Percentiles rank a stretch among this genome's conserved stretches.
These are phyloP conservation scores for Suillus plorans DNA, from an alignment of 768 basidiomycete species.

Conservation along the genomic window DNA sequence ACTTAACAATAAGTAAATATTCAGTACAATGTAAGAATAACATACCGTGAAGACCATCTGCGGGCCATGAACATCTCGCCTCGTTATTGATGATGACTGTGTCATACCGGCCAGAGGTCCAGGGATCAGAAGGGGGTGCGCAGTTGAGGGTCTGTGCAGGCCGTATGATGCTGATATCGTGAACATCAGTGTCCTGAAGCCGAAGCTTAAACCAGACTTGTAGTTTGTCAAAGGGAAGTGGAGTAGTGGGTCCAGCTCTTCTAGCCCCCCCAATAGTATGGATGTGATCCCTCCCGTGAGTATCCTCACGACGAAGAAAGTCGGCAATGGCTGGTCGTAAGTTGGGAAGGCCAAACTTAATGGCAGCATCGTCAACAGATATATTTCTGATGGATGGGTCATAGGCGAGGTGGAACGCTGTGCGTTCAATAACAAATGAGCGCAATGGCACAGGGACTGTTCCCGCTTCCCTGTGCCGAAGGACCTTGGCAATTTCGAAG, in stretches of 20 bases:
- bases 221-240: slow-evolving; percentile 16
- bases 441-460: slow-evolving; percentile 12
- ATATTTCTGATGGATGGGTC: slow-evolving; percentile 20
- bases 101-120: slow-evolving; percentile 4
- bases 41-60: background rate
- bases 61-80: background rate
- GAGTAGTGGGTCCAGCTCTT: background rate
- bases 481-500: background rate
- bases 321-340: slow-evolving; percentile 15
- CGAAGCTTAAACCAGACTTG: slow-evolving; percentile 20
- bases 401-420: slow-evolving; percentile 26
- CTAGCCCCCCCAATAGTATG: background rate
- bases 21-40: background rate
- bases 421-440: slow-evolving; percentile 12
- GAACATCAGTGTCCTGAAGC: background rate
- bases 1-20: background rate
- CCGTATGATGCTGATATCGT: background rate
- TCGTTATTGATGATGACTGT: background rate
- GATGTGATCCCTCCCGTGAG: too few species aligned
- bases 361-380: slow-evolving; percentile 22
- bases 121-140: background rate
- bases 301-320: too few species aligned
- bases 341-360: background rate
- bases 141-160: background rate
- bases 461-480: background rate